A percentile compares a stretch with the other conserved stretches of the same genome.
These are phyloP conservation scores for Cylindrotheca fusiformis DNA, from an alignment of 108 stramenopile species.

Conservation along the genomic window DNA sequence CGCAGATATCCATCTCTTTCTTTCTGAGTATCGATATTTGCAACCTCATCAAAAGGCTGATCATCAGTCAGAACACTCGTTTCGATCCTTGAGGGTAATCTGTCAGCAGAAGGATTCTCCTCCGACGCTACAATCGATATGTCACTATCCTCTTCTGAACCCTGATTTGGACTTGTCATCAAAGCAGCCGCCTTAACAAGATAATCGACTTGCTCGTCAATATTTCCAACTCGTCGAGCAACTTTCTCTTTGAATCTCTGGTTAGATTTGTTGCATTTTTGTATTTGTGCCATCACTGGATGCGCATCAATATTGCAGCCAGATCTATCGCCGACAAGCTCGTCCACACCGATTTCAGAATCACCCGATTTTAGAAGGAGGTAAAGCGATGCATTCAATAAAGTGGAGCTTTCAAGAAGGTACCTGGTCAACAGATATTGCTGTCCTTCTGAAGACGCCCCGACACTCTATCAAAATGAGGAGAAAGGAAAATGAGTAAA, in stretches of 20 bases:
- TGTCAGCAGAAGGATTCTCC: too few species aligned
- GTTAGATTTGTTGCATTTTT: conserved; percentile 53
- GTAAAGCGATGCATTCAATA: conserved; percentile 73
- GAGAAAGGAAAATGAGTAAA: conserved; percentile 9
- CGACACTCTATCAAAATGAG: conserved; percentile 60
- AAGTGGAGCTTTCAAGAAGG: conserved; percentile 61
- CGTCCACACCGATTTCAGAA: conserved; percentile 10
- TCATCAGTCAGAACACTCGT: too few species aligned
- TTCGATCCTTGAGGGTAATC: too few species aligned
- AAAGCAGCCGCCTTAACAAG: conserved; percentile 69
- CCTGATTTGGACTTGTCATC: conserved; percentile 26
- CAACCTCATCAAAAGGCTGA: too few species aligned
- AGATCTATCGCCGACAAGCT: conserved; percentile 2
- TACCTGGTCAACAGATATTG: conserved; percentile 73
- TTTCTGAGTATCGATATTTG: too few species aligned
- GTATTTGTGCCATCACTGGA: conserved; percentile 75
- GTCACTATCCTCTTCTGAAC: neutral
- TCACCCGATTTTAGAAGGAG: conserved; percentile 76
- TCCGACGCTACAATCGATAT: neutral
- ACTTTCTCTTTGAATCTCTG: conserved; percentile 66
- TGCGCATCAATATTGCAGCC: conserved; percentile 49
- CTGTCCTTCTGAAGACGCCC: conserved; percentile 60
- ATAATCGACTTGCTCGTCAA: conserved; percentile 58
- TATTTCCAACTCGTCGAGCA: conserved; percentile 36
- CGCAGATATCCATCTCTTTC: conserved; percentile 27